Conservation (phyloP, 495 filamentous ascomycete genomes). For the Penicillium antarcticum region DNA sequence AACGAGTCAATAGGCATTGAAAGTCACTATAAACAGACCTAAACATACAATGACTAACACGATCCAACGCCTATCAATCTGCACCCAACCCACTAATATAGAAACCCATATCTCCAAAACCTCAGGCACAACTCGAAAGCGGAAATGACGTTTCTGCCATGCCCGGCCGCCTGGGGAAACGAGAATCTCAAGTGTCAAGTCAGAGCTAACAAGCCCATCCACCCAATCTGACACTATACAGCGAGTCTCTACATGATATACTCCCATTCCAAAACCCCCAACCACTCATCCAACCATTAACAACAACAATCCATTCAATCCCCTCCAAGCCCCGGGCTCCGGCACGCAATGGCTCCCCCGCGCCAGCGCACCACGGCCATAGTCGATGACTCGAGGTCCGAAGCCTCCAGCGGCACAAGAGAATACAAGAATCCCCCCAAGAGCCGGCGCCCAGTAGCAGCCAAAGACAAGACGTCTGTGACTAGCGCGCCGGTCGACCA, state of each 20-base stretch:
- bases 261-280: background rate
- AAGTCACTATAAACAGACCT: too few relatives aligned
- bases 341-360: conserved; percentile 42
- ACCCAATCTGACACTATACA: background rate
- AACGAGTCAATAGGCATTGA: too few relatives aligned
- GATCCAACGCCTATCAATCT: background rate
- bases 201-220: background rate
- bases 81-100: too few relatives aligned
- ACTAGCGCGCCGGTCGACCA: conserved; percentile 37
- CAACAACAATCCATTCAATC: background rate
- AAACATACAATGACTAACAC: too few relatives aligned
- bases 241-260: background rate
- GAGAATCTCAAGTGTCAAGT: conserved; percentile 8
- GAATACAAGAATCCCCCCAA: conserved; percentile 37
- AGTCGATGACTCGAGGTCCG: conserved; percentile 52
- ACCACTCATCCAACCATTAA: conserved; percentile 9
- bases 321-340: conserved; percentile 3
- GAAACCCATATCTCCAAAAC: background rate
- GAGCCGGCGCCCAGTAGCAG: conserved; percentile 27
- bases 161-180: conserved; percentile 25
- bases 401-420: conserved; percentile 51
- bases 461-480: conserved; percentile 29
- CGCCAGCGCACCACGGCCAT: conserved; percentile 41
- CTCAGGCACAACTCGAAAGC: background rate
- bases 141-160: conserved; percentile 33